Conservation (phyloP, 306 rosid genomes). For the Macrotyloma uniflorum region DNA sequence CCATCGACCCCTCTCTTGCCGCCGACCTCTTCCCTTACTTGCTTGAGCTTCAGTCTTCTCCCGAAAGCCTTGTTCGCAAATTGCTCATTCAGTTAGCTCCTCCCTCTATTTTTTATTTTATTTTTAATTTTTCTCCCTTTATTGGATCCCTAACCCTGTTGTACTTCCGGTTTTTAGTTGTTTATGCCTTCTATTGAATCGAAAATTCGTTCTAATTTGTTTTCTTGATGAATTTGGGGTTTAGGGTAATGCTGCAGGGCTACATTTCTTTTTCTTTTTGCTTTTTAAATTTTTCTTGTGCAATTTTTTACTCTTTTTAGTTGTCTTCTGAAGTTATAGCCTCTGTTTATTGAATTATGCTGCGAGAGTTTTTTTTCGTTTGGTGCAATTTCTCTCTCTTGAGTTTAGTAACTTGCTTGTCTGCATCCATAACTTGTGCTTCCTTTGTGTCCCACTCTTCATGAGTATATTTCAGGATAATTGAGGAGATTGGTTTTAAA, state of each 20-base stretch:
- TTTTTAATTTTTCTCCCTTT: no score
- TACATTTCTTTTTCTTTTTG: neutral
- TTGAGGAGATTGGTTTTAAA: conserved; percentile 83
- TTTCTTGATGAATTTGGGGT: neutral
- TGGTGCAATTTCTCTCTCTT: neutral
- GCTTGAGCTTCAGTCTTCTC: conserved; percentile 87
- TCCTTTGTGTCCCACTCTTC: neutral
- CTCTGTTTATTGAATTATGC: neutral
- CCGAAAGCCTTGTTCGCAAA: conserved; percentile 76
- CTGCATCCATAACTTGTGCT: neutral
- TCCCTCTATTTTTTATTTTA: conserved; percentile 20
- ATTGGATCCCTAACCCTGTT: neutral
- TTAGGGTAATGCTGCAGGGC: conserved; percentile 18
- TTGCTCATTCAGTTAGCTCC: conserved; percentile 77
- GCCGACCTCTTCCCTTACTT: conserved; percentile 82
- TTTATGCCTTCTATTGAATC: neutral
- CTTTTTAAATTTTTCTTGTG: neutral
- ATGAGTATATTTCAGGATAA: conserved; percentile 66
- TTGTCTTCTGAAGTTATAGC: neutral
- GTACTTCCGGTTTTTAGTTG: neutral
- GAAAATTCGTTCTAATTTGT: neutral
- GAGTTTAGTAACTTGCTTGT: neutral
- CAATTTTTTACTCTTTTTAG: neutral
- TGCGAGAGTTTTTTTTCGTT: neutral
- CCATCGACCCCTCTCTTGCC: conserved; percentile 71